These are phyloP conservation scores for Daldinia decipiens DNA, from an alignment of 495 filamentous ascomycete genomes.

Conservation along the genomic window DNA sequence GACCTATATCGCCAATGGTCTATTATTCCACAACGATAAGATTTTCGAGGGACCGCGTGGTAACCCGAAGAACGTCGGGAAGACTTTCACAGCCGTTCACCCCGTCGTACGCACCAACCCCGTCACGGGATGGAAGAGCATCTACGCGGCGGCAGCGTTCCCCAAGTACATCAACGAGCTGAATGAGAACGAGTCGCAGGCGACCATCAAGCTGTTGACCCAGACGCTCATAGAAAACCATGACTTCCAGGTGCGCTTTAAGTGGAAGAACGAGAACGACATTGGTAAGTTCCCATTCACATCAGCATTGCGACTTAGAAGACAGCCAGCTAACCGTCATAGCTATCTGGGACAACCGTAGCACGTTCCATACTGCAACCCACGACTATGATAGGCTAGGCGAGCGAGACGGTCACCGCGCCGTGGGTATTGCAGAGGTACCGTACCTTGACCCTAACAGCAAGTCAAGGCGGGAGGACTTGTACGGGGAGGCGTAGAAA, in stretches of 20 bases:
- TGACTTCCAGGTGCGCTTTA: slow-evolving; percentile 75
- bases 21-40: not conserved
- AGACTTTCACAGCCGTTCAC: slow-evolving; percentile 68
- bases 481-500: not conserved
- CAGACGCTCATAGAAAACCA: slow-evolving; percentile 74
- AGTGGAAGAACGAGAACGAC: slow-evolving; percentile 70
- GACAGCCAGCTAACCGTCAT: not conserved
- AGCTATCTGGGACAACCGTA: slow-evolving; percentile 2
- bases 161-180: slow-evolving; percentile 72
- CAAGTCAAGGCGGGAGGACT: not conserved
- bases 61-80: slow-evolving; percentile 49
- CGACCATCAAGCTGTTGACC: slow-evolving; percentile 68
- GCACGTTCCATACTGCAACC: not conserved
- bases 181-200: slow-evolving; percentile 67
- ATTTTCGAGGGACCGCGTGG: slow-evolving; percentile 3
- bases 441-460: not conserved
- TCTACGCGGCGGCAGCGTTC: slow-evolving; percentile 73
- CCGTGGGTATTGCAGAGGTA: not conserved
- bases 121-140: slow-evolving; percentile 78
- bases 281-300: slow-evolving; percentile 51
- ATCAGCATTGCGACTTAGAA: not conserved
- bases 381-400: not conserved
- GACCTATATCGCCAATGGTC: not conserved
- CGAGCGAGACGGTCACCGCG: not conserved
- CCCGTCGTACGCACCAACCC: slow-evolving; percentile 81